Evolutionary conservation across 768 basidiomycete species (phyloP).

Genomic region (Naganishia randhawae): DNA sequence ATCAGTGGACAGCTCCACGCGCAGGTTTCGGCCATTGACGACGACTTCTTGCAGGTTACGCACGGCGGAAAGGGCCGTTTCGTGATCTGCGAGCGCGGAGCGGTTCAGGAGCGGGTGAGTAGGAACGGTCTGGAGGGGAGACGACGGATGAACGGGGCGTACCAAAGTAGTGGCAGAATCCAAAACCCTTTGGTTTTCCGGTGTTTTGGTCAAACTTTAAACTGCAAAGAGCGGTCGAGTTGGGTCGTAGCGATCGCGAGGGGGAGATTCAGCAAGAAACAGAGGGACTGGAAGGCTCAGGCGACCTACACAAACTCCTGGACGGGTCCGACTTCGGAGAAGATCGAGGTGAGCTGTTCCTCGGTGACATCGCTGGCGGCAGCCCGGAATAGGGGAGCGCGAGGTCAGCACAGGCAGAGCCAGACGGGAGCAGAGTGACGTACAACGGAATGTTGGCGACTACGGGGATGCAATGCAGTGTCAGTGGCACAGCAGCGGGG

Average conservation of each 20-base stretch:
- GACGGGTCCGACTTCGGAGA: slow-evolving; percentile 51
- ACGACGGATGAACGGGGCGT: slow-evolving; percentile 22
- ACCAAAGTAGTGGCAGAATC: slow-evolving; percentile 51
- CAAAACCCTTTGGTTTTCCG: slow-evolving; percentile 50
- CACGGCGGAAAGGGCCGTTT: slow-evolving; percentile 90
- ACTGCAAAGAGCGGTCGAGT: slow-evolving; percentile 25
- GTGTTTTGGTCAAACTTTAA: slow-evolving; percentile 50
- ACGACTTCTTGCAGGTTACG: slow-evolving; percentile 91
- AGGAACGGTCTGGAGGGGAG: neutral
- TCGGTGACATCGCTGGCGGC: slow-evolving; percentile 46
- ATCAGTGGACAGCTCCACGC: slow-evolving; percentile 68
- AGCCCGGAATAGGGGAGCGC: neutral
- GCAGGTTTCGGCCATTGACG: slow-evolving; percentile 83
- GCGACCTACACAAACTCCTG: slow-evolving; percentile 45
- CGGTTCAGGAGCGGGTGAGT: neutral
- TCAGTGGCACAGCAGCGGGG: neutral
- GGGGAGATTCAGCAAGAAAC: neutral
- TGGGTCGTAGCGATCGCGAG: neutral
- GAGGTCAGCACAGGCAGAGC: neutral
- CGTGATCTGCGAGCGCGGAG: slow-evolving; percentile 64
- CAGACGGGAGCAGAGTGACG: slow-evolving; percentile 19
- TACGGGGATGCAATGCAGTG: neutral
- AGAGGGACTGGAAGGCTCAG: neutral
- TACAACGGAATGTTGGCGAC: slow-evolving; percentile 44
- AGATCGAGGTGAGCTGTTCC: slow-evolving; percentile 48